Evolutionary conservation across 257 asterid species (phyloP).

Genomic region (Solanum dulcamara): DNA sequence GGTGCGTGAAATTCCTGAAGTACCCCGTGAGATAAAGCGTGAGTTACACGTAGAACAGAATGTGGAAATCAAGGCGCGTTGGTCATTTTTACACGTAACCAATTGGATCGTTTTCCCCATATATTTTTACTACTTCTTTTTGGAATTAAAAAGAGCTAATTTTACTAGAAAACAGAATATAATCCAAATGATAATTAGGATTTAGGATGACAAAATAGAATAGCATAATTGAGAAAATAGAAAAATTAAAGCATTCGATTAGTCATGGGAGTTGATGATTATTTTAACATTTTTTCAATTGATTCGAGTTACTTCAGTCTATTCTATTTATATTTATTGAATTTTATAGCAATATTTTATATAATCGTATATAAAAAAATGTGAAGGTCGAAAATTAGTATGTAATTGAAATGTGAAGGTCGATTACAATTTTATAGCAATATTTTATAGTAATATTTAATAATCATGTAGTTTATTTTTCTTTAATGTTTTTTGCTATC

Average conservation of each 20-base stretch:
- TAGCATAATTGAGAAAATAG: neutral
- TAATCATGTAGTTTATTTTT: neutral
- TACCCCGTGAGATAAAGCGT: neutral
- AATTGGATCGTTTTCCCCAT: too few species aligned
- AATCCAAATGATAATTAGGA: neutral
- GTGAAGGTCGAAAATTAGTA: fast-evolving
- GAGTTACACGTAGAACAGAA: neutral
- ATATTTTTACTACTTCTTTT: neutral
- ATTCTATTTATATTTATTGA: neutral
- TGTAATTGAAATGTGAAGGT: fast-evolving
- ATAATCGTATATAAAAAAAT: neutral
- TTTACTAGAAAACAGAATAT: neutral
- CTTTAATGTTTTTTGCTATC: neutral
- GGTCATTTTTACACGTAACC: too few species aligned
- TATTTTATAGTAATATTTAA: neutral
- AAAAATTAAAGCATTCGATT: neutral
- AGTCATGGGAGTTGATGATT: neutral
- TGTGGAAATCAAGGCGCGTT: neutral
- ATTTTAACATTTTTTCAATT: neutral
- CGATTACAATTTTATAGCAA: neutral
- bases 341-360: neutral
- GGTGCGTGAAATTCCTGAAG: neutral
- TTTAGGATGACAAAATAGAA: neutral
- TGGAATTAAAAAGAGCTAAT: neutral
- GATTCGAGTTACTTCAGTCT: neutral